phyloP scores from a whole-genome alignment of 371 early-diverging fungal genomes.

The Mucor lusitanicus region DNA sequence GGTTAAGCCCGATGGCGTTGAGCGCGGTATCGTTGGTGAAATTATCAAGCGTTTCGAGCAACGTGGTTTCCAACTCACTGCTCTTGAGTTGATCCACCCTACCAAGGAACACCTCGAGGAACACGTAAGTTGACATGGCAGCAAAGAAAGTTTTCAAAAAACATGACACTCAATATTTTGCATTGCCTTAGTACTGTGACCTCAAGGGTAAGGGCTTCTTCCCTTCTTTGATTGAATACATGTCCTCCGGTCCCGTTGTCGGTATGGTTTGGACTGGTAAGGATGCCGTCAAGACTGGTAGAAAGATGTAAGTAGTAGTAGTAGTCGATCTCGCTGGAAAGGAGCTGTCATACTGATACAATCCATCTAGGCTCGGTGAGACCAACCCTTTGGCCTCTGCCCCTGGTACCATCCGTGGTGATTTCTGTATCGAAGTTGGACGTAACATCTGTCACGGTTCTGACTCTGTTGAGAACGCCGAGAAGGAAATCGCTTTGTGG shows the following conservation, averaged over 20 bases:
- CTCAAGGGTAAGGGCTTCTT: conserved; percentile 95
- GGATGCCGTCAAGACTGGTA: conserved; percentile 95
- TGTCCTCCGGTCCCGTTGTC: conserved; percentile 90
- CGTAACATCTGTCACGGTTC: conserved; percentile 99
- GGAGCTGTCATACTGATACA: neutral
- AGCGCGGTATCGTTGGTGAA: conserved; percentile 95
- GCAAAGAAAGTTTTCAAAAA: neutral
- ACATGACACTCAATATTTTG: neutral
- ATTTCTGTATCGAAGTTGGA: conserved; percentile 93
- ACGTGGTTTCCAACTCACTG: conserved; percentile 84
- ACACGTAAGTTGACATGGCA: conserved; percentile 64
- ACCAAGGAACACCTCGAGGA: conserved; percentile 80
- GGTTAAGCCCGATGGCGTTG: conserved; percentile 78
- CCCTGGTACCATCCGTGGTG: conserved; percentile 99
- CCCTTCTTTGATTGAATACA: conserved; percentile 88
- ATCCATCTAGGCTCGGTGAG: conserved; percentile 70
- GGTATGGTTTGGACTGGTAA: conserved; percentile 97
- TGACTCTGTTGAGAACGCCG: conserved; percentile 97
- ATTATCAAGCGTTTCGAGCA: conserved; percentile 95
- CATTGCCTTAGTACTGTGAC: conserved; percentile 77
- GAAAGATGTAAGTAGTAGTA: conserved; percentile 68
- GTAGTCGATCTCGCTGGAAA: neutral
- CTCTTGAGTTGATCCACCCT: conserved; percentile 84
- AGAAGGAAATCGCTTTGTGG: conserved; percentile 98
- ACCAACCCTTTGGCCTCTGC: conserved; percentile 91